Percentiles rank a stretch among this genome's conserved stretches.
Evolutionary conservation across 139 green algal genomes (phyloP).

Genomic region (Asterochloris erici): DNA sequence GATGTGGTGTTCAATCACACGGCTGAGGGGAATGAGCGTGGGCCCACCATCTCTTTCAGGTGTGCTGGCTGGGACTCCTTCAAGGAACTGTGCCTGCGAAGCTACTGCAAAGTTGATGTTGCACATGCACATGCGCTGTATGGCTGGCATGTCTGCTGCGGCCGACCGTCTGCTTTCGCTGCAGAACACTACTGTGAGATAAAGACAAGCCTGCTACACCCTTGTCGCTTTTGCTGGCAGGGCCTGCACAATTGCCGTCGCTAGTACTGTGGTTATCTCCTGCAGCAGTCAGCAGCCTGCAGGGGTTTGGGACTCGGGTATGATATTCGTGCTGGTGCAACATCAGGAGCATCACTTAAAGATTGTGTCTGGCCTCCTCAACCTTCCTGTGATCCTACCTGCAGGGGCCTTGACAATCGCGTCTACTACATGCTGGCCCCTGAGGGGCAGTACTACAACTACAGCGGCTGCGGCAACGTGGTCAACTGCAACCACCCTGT

Average conservation of each 20-base stretch:
- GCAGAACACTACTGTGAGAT: too few species aligned
- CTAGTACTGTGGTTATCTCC: too few species aligned
- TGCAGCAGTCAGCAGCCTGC: neutral
- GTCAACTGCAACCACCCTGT: conserved; percentile 99
- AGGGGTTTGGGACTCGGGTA: neutral
- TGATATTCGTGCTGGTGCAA: neutral
- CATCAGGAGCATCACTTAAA: neutral
- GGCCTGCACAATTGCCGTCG: too few species aligned
- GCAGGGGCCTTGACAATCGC: conserved; percentile 91
- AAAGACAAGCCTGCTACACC: too few species aligned
- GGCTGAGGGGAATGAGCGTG: conserved; percentile 91
- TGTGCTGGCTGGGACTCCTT: neutral
- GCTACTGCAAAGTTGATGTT: too few species aligned
- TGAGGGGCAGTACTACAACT: conserved; percentile 97
- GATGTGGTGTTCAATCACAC: conserved; percentile 99
- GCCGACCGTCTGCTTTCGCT: too few species aligned
- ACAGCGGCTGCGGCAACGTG: conserved; percentile 97
- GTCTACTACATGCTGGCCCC: conserved; percentile 98
- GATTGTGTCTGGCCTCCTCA: neutral
- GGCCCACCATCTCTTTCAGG: conserved; percentile 89
- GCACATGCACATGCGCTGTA: neutral
- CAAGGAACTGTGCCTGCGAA: too few species aligned
- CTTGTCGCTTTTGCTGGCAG: too few species aligned
- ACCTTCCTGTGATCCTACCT: neutral
- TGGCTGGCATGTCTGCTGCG: too few species aligned